Percentiles rank a stretch among this genome's conserved stretches.
Evolutionary conservation across 768 basidiomycete species (phyloP).

Genomic region (Pleurotus tuoliensis): DNA sequence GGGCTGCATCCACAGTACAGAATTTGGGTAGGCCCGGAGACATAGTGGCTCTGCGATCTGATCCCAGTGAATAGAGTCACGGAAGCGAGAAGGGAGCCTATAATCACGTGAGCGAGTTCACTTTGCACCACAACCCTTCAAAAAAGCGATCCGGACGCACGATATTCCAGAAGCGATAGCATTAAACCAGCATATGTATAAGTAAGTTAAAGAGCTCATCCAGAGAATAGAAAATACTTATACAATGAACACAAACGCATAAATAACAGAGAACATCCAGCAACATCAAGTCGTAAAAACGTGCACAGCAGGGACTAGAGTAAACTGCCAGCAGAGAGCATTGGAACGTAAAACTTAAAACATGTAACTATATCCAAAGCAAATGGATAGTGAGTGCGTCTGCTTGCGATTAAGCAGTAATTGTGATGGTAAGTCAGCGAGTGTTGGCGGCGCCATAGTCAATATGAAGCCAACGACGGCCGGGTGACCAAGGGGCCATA

Average conservation of each 20-base stretch:
- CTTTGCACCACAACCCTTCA: too few relatives aligned
- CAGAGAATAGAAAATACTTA: slow-evolving; percentile 4
- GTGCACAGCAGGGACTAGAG: slow-evolving; percentile 1
- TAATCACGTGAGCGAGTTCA: too few relatives aligned
- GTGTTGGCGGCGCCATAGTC: slow-evolving; percentile 11
- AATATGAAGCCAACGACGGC: not conserved
- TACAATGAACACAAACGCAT: slow-evolving; percentile 5
- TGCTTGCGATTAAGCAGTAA: slow-evolving; percentile 6
- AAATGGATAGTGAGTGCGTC: slow-evolving; percentile 3
- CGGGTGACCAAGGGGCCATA: not conserved
- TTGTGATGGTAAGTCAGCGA: slow-evolving; percentile 4
- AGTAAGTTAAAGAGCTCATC: slow-evolving; percentile 4
- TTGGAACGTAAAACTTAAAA: slow-evolving; percentile 2
- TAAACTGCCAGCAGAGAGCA: slow-evolving; percentile 5
- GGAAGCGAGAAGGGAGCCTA: too few relatives aligned
- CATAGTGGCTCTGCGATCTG: too few relatives aligned
- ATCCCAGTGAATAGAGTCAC: too few relatives aligned
- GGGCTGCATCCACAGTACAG: too few relatives aligned
- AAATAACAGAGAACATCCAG: not conserved
- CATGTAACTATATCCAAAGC: not conserved
- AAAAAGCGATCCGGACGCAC: not conserved
- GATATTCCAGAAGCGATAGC: not conserved
- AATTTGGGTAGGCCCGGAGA: too few relatives aligned
- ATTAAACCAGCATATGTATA: slow-evolving; percentile 5
- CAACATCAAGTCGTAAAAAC: slow-evolving; percentile 7